These are phyloP conservation scores for Closterium sp. DNA, from an alignment of 139 green algal genomes.

Conservation along the genomic window DNA sequence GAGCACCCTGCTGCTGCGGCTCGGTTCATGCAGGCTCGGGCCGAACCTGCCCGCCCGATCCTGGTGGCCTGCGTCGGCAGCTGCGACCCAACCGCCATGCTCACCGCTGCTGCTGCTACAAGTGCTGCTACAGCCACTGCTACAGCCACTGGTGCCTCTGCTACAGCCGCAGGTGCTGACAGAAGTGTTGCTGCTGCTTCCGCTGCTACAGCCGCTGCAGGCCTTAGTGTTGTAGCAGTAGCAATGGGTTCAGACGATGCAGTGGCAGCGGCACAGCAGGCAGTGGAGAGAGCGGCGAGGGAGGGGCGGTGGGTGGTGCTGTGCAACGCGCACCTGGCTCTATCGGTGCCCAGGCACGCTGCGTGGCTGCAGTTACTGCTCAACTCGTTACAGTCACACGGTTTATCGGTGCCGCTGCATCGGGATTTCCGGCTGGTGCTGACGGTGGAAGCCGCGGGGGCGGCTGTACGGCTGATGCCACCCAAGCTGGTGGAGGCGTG, in stretches of 20 bases:
- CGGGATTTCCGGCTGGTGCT: slow-evolving; percentile 32
- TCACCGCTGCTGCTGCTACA: background rate
- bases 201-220: background rate
- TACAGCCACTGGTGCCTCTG: background rate
- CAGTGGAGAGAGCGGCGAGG: slow-evolving; percentile 43
- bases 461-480: background rate
- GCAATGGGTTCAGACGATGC: slow-evolving; percentile 34
- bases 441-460: slow-evolving; percentile 18
- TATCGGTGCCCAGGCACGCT: background rate
- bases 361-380: slow-evolving; percentile 20
- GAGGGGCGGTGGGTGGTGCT: slow-evolving; percentile 93
- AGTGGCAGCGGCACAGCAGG: background rate
- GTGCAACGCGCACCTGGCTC: slow-evolving; percentile 56
- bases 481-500: slow-evolving; percentile 12
- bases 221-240: background rate
- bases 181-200: background rate
- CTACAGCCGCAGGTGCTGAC: background rate
- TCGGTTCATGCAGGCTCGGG: background rate
- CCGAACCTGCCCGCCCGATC: background rate
- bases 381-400: background rate
- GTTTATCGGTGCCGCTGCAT: background rate
- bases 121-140: background rate
- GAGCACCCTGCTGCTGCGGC: background rate
- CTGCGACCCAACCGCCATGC: slow-evolving; percentile 10
- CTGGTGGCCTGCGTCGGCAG: slow-evolving; percentile 20